These are phyloP conservation scores for Immersiella caudata DNA, from an alignment of 495 filamentous ascomycete genomes.

Conservation along the genomic window DNA sequence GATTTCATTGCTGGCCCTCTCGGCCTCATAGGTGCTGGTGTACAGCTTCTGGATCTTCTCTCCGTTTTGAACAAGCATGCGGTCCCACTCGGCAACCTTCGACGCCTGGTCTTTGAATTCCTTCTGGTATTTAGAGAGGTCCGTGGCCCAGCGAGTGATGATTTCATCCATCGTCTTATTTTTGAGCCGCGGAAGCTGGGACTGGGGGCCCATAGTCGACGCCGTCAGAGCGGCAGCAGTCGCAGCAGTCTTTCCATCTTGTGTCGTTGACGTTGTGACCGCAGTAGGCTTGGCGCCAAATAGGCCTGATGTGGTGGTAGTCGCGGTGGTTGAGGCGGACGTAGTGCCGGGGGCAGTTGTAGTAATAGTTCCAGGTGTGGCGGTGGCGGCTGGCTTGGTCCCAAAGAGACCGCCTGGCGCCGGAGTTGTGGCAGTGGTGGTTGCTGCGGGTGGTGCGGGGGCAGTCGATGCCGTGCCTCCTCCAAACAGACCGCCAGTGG, in stretches of 20 bases:
- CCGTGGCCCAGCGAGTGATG: slow-evolving; percentile 94
- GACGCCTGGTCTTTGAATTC: slow-evolving; percentile 88
- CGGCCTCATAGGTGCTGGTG: slow-evolving; percentile 82
- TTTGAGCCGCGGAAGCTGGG: slow-evolving; percentile 86
- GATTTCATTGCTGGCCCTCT: slow-evolving; percentile 85
- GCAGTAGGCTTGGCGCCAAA: slow-evolving; percentile 3
- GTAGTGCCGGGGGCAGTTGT: not conserved
- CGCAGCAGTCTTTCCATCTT: slow-evolving; percentile 30
- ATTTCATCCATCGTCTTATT: slow-evolving; percentile 99
- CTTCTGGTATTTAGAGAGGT: slow-evolving; percentile 92
- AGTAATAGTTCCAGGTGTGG: not conserved
- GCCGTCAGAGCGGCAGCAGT: slow-evolving; percentile 54
- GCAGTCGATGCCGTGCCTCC: not conserved
- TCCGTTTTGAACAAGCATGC: slow-evolving; percentile 84
- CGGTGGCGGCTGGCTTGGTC: not conserved
- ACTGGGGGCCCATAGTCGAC: slow-evolving; percentile 77
- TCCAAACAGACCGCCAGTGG: slow-evolving; percentile 6
- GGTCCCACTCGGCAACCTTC: slow-evolving; percentile 89
- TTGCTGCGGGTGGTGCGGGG: not conserved
- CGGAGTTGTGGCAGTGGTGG: slow-evolving; percentile 5
- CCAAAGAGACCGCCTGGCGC: slow-evolving; percentile 8
- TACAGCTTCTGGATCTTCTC: slow-evolving; percentile 91
- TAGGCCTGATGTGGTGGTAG: not conserved
- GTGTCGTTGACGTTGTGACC: slow-evolving; percentile 29
- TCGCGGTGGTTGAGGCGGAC: not conserved